A percentile compares a stretch with the other conserved stretches of the same genome.
Conservation (phyloP, 2,329 filamentous ascomycete species). For the Dactylellina drechsleri region DNA sequence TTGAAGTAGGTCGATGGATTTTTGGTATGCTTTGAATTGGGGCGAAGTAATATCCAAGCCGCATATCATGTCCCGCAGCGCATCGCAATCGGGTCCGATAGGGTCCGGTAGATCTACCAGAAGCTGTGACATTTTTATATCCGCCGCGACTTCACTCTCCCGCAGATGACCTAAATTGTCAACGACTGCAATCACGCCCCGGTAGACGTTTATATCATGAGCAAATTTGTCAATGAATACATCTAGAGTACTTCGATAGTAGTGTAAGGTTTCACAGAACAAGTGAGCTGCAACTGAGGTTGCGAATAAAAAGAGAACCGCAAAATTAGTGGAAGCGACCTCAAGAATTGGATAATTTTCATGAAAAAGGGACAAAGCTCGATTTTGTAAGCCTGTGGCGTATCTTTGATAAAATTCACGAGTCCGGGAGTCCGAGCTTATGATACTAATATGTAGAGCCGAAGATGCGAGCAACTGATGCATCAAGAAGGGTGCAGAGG, state of each 20-base stretch:
- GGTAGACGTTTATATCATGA: slow-evolving; percentile 63
- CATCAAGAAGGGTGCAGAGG: slow-evolving; percentile 64
- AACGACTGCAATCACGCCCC: slow-evolving; percentile 63
- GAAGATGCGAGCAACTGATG: slow-evolving; percentile 65
- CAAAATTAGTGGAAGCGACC: slow-evolving; percentile 59
- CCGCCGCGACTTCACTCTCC: slow-evolving; percentile 58
- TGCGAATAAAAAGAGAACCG: slow-evolving; percentile 65
- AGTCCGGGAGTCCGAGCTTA: slow-evolving; percentile 60
- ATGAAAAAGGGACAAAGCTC: slow-evolving; percentile 60
- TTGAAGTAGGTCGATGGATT: slow-evolving; percentile 59
- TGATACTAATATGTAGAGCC: slow-evolving; percentile 63
- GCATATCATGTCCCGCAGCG: slow-evolving; percentile 56
- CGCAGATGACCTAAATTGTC: slow-evolving; percentile 61
- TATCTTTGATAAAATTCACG: slow-evolving; percentile 57
- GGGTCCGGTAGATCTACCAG: slow-evolving; percentile 48
- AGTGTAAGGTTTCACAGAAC: slow-evolving; percentile 65
- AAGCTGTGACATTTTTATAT: slow-evolving; percentile 59
- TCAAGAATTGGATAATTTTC: slow-evolving; percentile 55
- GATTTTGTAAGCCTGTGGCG: slow-evolving; percentile 59
- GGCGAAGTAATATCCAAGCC: slow-evolving; percentile 41
- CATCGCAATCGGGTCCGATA: slow-evolving; percentile 58
- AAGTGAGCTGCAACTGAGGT: slow-evolving; percentile 64
- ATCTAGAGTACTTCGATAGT: slow-evolving; percentile 62
- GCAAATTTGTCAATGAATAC: slow-evolving; percentile 63
- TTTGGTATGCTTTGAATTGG: slow-evolving; percentile 55